A percentile compares a stretch with the other conserved stretches of the same genome.
phyloP scores from a whole-genome alignment of 345 rosid species.

The Carallia pectinifolia region DNA sequence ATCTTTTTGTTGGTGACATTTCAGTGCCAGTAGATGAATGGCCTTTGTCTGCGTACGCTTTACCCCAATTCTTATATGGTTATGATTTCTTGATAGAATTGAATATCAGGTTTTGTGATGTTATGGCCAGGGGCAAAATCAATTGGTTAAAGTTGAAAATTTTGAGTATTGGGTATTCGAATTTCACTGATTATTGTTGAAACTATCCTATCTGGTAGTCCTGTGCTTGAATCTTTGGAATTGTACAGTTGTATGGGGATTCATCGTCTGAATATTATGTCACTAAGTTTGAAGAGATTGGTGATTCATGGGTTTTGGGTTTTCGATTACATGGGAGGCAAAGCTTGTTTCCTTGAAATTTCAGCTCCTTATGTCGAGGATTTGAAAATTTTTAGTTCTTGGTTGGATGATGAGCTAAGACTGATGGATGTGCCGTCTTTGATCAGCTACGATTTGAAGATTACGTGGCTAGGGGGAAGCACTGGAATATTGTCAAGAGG shows the following conservation, averaged over 20 bases:
- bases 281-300: not conserved
- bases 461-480: too few species aligned
- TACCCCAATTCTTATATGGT: not conserved
- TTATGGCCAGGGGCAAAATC: not conserved
- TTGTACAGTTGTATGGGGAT: not conserved
- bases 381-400: not conserved
- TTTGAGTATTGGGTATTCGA: not conserved
- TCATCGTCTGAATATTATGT: not conserved
- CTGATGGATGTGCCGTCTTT: not conserved
- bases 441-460: not conserved
- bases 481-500: too few species aligned
- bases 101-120: not conserved
- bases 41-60: not conserved
- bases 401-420: not conserved
- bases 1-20: too few species aligned
- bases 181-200: not conserved
- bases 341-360: not conserved
- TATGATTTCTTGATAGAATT: not conserved
- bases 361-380: slow-evolving; percentile 5
- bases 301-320: too few species aligned
- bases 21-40: too few species aligned
- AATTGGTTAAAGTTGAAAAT: not conserved
- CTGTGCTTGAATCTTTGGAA: not conserved
- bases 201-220: slow-evolving; percentile 11
- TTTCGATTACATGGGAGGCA: too few species aligned